Evolutionary conservation across 805 yeast genomes (phyloP).

Genomic region (Torulaspora delbrueckii): DNA sequence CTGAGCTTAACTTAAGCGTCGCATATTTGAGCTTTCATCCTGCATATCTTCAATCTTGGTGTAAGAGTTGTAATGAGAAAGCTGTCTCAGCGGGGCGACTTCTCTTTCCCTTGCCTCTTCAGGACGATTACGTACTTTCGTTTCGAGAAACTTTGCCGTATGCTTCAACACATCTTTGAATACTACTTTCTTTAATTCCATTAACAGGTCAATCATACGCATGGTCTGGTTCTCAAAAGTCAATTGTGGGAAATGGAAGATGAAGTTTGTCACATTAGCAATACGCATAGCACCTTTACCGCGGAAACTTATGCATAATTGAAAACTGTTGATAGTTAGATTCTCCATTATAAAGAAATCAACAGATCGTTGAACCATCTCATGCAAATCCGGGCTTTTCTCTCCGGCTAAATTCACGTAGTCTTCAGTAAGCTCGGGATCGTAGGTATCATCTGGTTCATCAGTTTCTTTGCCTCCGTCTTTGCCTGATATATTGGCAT

Average conservation of each 20-base stretch:
- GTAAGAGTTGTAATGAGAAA: constrained; percentile 8
- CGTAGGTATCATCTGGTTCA: constrained; percentile 11
- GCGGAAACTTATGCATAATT: constrained; percentile 66
- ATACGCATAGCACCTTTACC: constrained; percentile 67
- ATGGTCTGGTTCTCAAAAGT: constrained; percentile 59
- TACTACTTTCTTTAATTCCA: constrained; percentile 58
- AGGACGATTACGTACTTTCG: constrained; percentile 47
- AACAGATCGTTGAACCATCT: constrained; percentile 73
- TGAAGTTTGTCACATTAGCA: constrained; percentile 72
- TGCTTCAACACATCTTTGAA: constrained; percentile 54
- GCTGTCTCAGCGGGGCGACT: constrained; percentile 7
- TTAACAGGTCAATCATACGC: constrained; percentile 64
- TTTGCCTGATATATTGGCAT: constrained; percentile 13
- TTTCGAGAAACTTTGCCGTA: constrained; percentile 74
- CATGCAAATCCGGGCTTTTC: constrained; percentile 40
- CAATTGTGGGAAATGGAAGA: constrained; percentile 58
- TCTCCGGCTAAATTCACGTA: constrained; percentile 14
- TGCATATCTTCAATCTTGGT: constrained; percentile 5
- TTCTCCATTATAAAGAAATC: constrained; percentile 63
- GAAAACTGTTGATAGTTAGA: constrained; percentile 47
- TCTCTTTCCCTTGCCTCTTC: not conserved
- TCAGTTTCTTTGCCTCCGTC: constrained; percentile 11
- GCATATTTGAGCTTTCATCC: not conserved
- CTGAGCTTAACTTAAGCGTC: too few relatives aligned
- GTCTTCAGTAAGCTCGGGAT: constrained; percentile 9